Evolutionary conservation across 2,329 filamentous ascomycete genomes (phyloP).

Genomic region (Exophiala phaeomuriformis): DNA sequence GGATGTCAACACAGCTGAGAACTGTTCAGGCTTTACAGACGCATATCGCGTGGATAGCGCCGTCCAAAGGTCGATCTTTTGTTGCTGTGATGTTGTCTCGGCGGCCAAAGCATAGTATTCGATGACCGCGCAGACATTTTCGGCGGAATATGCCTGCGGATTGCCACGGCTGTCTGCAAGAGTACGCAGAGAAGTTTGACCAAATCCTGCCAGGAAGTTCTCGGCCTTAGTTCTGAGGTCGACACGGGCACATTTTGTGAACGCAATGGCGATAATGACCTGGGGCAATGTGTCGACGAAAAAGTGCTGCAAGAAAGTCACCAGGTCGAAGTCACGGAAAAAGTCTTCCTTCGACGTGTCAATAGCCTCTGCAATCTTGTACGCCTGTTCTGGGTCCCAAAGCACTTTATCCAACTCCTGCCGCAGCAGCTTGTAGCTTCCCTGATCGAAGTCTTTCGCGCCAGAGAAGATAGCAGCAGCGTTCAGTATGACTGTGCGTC

Average conservation of each 20-base stretch:
- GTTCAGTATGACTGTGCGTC: slow-evolving; percentile 85
- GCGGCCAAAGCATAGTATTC: slow-evolving; percentile 22
- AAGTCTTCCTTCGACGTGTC: slow-evolving; percentile 86
- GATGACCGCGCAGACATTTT: slow-evolving; percentile 21
- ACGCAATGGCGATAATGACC: slow-evolving; percentile 78
- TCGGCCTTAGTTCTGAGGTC: slow-evolving; percentile 76
- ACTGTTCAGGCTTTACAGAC: slow-evolving; percentile 32
- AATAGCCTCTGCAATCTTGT: slow-evolving; percentile 87
- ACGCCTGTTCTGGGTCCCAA: slow-evolving; percentile 71
- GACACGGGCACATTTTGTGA: slow-evolving; percentile 70
- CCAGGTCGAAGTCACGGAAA: slow-evolving; percentile 93
- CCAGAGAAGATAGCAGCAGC: slow-evolving; percentile 81
- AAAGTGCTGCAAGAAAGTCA: slow-evolving; percentile 92
- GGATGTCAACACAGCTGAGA: slow-evolving; percentile 38
- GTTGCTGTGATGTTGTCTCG: slow-evolving; percentile 10
- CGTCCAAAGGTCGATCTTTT: slow-evolving; percentile 18
- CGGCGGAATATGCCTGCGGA: slow-evolving; percentile 8
- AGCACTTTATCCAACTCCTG: slow-evolving; percentile 81
- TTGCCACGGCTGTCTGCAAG: slow-evolving; percentile 13
- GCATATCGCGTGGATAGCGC: slow-evolving; percentile 17
- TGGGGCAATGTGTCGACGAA: slow-evolving; percentile 83
- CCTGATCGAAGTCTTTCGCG: slow-evolving; percentile 61
- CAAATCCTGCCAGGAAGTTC: slow-evolving; percentile 18
- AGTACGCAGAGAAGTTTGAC: slow-evolving; percentile 11
- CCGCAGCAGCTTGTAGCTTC: slow-evolving; percentile 74